These are phyloP conservation scores for Polyporus tsugae DNA, from an alignment of 1,284 basidiomycete species.

Conservation along the genomic window DNA sequence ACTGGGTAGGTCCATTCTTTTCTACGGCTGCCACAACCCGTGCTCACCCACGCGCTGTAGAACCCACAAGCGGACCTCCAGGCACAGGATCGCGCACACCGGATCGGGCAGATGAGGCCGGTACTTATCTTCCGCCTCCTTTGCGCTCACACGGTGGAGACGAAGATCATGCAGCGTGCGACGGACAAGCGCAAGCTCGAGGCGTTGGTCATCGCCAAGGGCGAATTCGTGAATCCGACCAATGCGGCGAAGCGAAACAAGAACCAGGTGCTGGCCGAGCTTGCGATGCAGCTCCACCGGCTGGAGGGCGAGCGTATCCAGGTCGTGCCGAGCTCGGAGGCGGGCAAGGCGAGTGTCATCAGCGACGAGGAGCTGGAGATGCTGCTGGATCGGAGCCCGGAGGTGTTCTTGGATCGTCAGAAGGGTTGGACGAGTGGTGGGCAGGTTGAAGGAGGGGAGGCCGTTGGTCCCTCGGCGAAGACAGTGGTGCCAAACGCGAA, in stretches of 20 bases:
- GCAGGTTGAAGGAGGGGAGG: slow-evolving; percentile 36
- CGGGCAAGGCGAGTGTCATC: slow-evolving; percentile 76
- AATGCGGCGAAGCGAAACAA: slow-evolving; percentile 51
- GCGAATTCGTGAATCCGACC: slow-evolving; percentile 80
- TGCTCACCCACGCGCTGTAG: slow-evolving; percentile 48
- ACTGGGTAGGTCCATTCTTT: slow-evolving; percentile 70
- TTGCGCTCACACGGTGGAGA: slow-evolving; percentile 89
- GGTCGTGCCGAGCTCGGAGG: slow-evolving; percentile 80
- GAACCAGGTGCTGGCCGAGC: slow-evolving; percentile 76
- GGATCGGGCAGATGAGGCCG: slow-evolving; percentile 92
- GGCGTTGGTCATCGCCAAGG: slow-evolving; percentile 93
- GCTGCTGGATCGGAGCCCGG: slow-evolving; percentile 83
- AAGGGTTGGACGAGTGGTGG: slow-evolving; percentile 78
- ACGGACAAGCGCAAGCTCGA: slow-evolving; percentile 91
- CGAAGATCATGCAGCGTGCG: slow-evolving; percentile 90
- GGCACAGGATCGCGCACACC: slow-evolving; percentile 94
- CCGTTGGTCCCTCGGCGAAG: slow-evolving; percentile 26
- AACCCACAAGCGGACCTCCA: slow-evolving; percentile 98
- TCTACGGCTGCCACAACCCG: neutral
- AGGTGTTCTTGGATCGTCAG: slow-evolving; percentile 80
- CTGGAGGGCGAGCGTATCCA: slow-evolving; percentile 92
- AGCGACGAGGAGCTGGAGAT: slow-evolving; percentile 83
- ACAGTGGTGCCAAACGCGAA: slow-evolving; percentile 28
- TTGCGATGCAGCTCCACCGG: slow-evolving; percentile 82
- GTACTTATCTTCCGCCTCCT: slow-evolving; percentile 91